phyloP scores from a whole-genome alignment of 768 basidiomycete genomes.

The Leccinum fibrillosum region DNA sequence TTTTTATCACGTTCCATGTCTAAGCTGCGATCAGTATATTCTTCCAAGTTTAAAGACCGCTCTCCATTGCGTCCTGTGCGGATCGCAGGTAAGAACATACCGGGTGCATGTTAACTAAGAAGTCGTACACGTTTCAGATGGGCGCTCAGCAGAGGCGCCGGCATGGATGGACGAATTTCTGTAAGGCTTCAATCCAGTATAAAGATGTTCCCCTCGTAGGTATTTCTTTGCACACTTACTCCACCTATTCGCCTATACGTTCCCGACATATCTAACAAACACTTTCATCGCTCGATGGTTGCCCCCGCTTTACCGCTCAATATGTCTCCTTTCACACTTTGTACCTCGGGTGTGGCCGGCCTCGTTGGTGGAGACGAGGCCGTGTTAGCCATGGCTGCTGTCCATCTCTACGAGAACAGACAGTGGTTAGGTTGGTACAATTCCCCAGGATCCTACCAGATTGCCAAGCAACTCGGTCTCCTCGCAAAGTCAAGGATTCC shows the following conservation, averaged over 20 bases:
- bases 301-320: no score
- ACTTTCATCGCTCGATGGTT: neutral
- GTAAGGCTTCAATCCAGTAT: neutral
- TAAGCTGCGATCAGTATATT: no score
- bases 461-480: slow-evolving; percentile 21
- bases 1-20: no score
- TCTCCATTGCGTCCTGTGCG: no score
- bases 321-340: neutral
- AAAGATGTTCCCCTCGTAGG: neutral
- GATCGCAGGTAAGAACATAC: no score
- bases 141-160: no score
- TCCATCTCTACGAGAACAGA: slow-evolving; percentile 22
- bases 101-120: no score
- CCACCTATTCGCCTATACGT: no score
- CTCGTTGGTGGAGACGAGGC: slow-evolving; percentile 29
- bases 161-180: no score
- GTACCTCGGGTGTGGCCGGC: neutral
- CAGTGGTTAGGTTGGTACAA: slow-evolving; percentile 34
- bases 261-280: neutral
- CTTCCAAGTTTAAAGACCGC: no score
- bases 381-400: slow-evolving; percentile 27
- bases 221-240: no score
- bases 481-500: slow-evolving; percentile 13
- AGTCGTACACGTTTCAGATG: no score
- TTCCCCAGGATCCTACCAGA: slow-evolving; percentile 28